These are phyloP conservation scores for Trametes cubensis DNA, from an alignment of 768 basidiomycete species.

Conservation along the genomic window DNA sequence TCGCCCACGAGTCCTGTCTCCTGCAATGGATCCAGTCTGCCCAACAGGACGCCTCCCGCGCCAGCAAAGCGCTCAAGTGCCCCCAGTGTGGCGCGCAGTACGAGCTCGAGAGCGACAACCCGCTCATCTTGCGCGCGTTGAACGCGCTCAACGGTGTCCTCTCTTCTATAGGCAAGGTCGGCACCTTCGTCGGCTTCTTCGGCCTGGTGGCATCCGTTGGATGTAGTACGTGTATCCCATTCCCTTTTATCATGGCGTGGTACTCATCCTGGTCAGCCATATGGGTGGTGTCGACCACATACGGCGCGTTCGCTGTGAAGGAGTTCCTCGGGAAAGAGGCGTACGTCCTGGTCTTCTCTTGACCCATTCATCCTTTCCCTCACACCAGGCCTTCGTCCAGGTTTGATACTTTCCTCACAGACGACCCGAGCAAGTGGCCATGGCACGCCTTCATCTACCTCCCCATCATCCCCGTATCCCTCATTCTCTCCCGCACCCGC, in stretches of 20 bases:
- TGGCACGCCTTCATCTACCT: constrained; percentile 77
- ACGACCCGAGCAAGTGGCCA: constrained; percentile 74
- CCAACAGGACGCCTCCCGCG: constrained; percentile 55
- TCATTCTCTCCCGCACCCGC: constrained; percentile 58
- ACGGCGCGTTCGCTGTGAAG: constrained; percentile 72
- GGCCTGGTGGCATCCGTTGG: constrained; percentile 57
- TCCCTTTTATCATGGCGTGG: neutral
- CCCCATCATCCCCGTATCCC: constrained; percentile 67
- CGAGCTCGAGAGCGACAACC: constrained; percentile 67
- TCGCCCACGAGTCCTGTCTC: constrained; percentile 80
- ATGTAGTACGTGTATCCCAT: constrained; percentile 50
- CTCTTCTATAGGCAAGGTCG: constrained; percentile 53
- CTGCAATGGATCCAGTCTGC: constrained; percentile 79
- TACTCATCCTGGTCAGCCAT: constrained; percentile 39
- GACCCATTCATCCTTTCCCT: neutral
- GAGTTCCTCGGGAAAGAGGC: constrained; percentile 71
- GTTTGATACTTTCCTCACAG: constrained; percentile 64
- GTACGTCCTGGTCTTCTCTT: constrained; percentile 31
- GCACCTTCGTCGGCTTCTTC: constrained; percentile 53
- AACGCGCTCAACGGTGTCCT: constrained; percentile 53
- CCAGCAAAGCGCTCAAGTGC: constrained; percentile 72
- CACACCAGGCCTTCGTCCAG: constrained; percentile 46
- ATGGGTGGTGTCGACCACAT: constrained; percentile 58
- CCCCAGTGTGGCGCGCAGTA: constrained; percentile 74
- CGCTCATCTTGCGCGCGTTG: constrained; percentile 52